These are phyloP conservation scores for Abelmoschus esculentus DNA, from an alignment of 345 rosid genomes.

Conservation along the genomic window DNA sequence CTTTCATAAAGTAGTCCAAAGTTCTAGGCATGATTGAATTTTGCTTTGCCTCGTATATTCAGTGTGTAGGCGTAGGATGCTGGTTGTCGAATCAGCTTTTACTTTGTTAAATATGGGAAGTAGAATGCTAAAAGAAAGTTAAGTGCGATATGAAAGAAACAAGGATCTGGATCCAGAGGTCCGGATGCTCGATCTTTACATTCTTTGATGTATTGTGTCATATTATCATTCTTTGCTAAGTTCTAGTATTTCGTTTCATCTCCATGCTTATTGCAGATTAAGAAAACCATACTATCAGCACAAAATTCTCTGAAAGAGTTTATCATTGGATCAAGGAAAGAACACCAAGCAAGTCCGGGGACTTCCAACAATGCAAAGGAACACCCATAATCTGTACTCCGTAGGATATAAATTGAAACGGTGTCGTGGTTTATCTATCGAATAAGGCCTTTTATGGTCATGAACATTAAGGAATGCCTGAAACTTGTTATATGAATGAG, in stretches of 20 bases:
- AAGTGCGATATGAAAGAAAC: too few species aligned
- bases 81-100: not conserved
- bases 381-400: constrained; percentile 14
- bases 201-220: not conserved
- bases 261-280: constrained; percentile 43
- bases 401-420: not conserved
- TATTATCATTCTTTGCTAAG: not conserved
- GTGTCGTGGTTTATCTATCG: not conserved
- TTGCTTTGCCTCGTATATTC: not conserved
- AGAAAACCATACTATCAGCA: constrained; percentile 46
- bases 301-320: constrained; percentile 51
- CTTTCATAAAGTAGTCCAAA: not conserved
- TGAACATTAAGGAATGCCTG: not conserved
- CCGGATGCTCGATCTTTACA: not conserved
- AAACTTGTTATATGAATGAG: constrained; percentile 6
- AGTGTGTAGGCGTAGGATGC: not conserved
- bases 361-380: constrained; percentile 17
- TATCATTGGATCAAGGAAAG: constrained; percentile 45
- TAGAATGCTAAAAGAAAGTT: not conserved
- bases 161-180: not conserved
- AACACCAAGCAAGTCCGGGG: constrained; percentile 20
- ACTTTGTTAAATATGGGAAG: not conserved
- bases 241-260: not conserved
- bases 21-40: not conserved
- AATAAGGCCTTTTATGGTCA: constrained; percentile 2